Conservation (phyloP, 768 basidiomycete species). For the Xerocomus brunneocitrinus region DNA sequence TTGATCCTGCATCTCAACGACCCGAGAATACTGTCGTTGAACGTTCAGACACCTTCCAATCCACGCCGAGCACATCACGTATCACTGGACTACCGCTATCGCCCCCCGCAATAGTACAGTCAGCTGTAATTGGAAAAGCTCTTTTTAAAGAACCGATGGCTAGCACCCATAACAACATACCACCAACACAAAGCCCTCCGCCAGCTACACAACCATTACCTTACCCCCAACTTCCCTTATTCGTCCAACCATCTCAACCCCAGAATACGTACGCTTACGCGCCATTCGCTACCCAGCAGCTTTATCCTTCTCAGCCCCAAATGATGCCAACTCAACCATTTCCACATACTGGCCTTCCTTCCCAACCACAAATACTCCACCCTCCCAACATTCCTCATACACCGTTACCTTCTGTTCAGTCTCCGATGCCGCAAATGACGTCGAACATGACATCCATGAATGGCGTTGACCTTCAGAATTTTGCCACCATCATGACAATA, state of each 20-base stretch:
- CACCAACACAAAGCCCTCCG: slow-evolving; percentile 1
- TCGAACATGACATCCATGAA: slow-evolving; percentile 7
- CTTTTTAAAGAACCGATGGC: slow-evolving; percentile 3
- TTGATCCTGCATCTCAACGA: slow-evolving; percentile 25
- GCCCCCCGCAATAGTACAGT: not conserved
- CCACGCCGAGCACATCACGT: not conserved
- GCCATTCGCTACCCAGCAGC: slow-evolving; percentile 15
- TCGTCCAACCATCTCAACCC: slow-evolving; percentile 15
- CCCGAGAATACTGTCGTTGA: slow-evolving; percentile 1
- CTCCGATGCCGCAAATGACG: slow-evolving; percentile 12
- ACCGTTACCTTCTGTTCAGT: slow-evolving; percentile 14
- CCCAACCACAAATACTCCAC: slow-evolving; percentile 13
- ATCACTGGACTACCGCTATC: not conserved
- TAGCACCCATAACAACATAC: not conserved
- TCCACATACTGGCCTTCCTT: slow-evolving; percentile 12
- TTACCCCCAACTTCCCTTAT: slow-evolving; percentile 10
- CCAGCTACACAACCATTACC: slow-evolving; percentile 7
- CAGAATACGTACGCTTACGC: slow-evolving; percentile 16
- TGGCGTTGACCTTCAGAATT: slow-evolving; percentile 16
- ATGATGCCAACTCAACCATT: slow-evolving; percentile 15
- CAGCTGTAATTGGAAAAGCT: not conserved
- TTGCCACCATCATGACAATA: slow-evolving; percentile 29
- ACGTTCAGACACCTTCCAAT: not conserved
- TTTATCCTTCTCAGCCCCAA: slow-evolving; percentile 17
- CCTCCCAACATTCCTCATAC: slow-evolving; percentile 9